These are phyloP conservation scores for Plenodomus tracheiphilus DNA, from an alignment of 2,329 filamentous ascomycete species.

Conservation along the genomic window DNA sequence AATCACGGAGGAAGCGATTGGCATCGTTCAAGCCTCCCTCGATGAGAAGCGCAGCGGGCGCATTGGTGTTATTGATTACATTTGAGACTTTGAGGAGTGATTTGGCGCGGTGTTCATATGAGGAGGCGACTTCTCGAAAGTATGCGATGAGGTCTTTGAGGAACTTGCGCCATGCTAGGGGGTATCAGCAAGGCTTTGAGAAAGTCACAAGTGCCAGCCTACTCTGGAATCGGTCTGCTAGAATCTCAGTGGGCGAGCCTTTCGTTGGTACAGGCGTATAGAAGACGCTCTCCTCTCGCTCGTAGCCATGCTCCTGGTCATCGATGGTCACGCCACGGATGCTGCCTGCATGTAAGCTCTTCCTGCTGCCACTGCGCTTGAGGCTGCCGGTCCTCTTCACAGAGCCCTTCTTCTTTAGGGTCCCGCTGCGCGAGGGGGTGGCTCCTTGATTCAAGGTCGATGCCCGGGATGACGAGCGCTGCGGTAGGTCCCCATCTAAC, in stretches of 20 bases:
- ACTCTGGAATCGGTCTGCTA: slow-evolving; percentile 90
- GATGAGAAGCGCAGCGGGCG: slow-evolving; percentile 74
- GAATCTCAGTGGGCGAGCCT: slow-evolving; percentile 82
- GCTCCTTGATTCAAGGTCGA: slow-evolving; percentile 46
- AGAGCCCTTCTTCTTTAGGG: slow-evolving; percentile 86
- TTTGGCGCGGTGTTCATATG: slow-evolving; percentile 86
- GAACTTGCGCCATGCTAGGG: slow-evolving; percentile 88
- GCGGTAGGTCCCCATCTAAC: slow-evolving; percentile 58
- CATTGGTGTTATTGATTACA: slow-evolving; percentile 76
- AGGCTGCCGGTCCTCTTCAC: slow-evolving; percentile 74
- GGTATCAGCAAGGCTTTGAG: neutral
- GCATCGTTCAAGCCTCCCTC: slow-evolving; percentile 89
- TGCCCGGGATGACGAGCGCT: slow-evolving; percentile 65
- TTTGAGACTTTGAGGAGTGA: slow-evolving; percentile 80
- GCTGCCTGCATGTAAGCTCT: slow-evolving; percentile 82
- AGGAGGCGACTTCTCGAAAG: slow-evolving; percentile 86
- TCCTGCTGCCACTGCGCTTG: slow-evolving; percentile 76
- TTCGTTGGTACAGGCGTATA: slow-evolving; percentile 86
- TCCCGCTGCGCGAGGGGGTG: slow-evolving; percentile 65
- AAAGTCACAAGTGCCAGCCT: slow-evolving; percentile 35
- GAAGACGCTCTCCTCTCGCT: slow-evolving; percentile 80
- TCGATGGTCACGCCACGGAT: slow-evolving; percentile 79
- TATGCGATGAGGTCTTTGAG: slow-evolving; percentile 93
- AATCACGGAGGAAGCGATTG: slow-evolving; percentile 75
- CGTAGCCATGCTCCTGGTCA: slow-evolving; percentile 65